Percentiles rank a stretch among this genome's conserved stretches.
Evolutionary conservation across 495 filamentous ascomycete genomes (phyloP).

Genomic region (Hypoxylon lenormandii): DNA sequence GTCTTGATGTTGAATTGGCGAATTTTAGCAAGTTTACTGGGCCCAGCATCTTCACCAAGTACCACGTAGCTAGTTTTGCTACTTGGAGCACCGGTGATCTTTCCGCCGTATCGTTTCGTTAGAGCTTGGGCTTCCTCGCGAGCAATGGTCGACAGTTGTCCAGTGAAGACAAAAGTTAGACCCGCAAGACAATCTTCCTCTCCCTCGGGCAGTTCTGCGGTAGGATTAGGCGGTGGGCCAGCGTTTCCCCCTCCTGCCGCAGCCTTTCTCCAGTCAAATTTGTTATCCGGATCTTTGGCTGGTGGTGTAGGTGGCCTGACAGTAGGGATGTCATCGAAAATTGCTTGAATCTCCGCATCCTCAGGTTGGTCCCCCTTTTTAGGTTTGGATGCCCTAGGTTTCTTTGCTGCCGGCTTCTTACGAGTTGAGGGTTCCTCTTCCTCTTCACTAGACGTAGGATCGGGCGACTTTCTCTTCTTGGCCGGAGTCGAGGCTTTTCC

Average conservation of each 20-base stretch:
- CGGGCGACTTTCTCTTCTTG: conserved; percentile 63
- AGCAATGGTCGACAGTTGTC: conserved; percentile 78
- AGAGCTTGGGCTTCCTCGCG: conserved; percentile 88
- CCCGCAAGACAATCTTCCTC: conserved; percentile 91
- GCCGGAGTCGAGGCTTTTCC: conserved; percentile 53
- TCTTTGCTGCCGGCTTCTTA: conserved; percentile 73
- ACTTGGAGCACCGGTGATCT: conserved; percentile 85
- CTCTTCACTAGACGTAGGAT: conserved; percentile 58
- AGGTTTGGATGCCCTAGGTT: conserved; percentile 66
- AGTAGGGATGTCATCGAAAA: conserved; percentile 86
- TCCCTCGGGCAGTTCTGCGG: conserved; percentile 76
- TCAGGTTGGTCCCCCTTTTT: conserved; percentile 72
- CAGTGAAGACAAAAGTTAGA: conserved; percentile 97
- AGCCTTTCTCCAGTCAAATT: conserved; percentile 74
- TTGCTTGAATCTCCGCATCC: conserved; percentile 76
- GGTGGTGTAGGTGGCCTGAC: conserved; percentile 86
- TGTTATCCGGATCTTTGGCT: conserved; percentile 68
- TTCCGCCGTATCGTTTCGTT: conserved; percentile 93
- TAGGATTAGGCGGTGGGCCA: conserved; percentile 70
- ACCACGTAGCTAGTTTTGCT: conserved; percentile 94
- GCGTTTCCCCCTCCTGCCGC: conserved; percentile 66
- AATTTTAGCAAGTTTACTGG: conserved; percentile 93
- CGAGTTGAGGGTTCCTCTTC: conserved; percentile 57
- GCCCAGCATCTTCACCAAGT: conserved; percentile 88
- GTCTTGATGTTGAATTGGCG: conserved; percentile 79